Evolutionary conservation across 306 rosid species (phyloP).

Genomic region (Datisca glomerata): DNA sequence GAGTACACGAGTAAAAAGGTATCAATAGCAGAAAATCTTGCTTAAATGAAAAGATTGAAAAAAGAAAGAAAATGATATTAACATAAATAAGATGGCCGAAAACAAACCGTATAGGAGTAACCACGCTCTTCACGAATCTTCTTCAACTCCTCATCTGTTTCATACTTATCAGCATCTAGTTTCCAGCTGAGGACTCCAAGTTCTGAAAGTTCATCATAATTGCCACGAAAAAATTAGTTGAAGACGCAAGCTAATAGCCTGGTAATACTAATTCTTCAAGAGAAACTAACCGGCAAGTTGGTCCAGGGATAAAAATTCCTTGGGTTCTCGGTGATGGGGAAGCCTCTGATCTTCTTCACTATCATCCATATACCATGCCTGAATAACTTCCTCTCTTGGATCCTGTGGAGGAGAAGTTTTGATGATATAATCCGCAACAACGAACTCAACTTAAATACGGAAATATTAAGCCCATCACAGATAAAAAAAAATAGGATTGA

Average conservation of each 20-base stretch:
- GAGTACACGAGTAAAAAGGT: background rate
- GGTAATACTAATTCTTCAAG: conserved; percentile 6
- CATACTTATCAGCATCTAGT: conserved; percentile 69
- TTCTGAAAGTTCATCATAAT: conserved; percentile 34
- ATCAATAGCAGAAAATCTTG: background rate
- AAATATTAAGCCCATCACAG: no score
- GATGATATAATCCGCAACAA: no score
- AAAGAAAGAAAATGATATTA: background rate
- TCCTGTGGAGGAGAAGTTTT: no score
- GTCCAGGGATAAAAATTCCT: conserved; percentile 70
- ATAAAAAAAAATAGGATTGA: no score
- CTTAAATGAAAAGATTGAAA: background rate
- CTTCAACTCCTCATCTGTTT: conserved; percentile 80
- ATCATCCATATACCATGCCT: conserved; percentile 99
- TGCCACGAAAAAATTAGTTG: conserved; percentile 1
- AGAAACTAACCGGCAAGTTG: conserved; percentile 54
- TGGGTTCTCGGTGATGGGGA: conserved; percentile 82
- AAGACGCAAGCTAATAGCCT: no score
- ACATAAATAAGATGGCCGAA: background rate
- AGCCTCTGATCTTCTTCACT: conserved; percentile 86
- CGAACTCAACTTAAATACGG: no score
- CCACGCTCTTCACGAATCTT: conserved; percentile 89
- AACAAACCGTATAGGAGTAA: conserved; percentile 71
- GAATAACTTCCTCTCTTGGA: conserved; percentile 83
- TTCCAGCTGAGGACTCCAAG: conserved; percentile 99